These are phyloP conservation scores for Botrytis fragariae DNA, from an alignment of 2,329 filamentous ascomycete genomes.

Conservation along the genomic window DNA sequence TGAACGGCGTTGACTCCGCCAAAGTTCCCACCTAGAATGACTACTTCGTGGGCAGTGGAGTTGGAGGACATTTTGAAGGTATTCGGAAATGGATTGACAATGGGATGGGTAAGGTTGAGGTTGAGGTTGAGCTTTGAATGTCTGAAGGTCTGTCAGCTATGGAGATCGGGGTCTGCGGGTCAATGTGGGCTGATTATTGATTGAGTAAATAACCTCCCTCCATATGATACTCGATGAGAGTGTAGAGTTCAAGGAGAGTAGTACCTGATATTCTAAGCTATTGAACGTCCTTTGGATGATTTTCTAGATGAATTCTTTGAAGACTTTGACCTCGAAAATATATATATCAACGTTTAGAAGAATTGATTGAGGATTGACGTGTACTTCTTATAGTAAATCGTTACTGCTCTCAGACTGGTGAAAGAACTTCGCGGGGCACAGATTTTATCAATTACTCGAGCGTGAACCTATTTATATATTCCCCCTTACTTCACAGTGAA, in stretches of 20 bases:
- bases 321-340: neutral
- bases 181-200: neutral
- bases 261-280: neutral
- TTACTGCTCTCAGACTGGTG: neutral
- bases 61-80: slow-evolving; percentile 13
- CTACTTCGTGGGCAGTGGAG: slow-evolving; percentile 36
- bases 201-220: neutral
- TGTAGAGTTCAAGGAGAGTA: neutral
- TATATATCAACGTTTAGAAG: too few relatives aligned
- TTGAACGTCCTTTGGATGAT: neutral
- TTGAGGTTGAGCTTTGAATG: neutral
- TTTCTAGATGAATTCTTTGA: neutral
- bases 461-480: neutral
- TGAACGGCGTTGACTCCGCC: slow-evolving; percentile 50
- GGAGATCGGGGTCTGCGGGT: neutral
- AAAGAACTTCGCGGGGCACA: neutral
- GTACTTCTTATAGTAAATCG: neutral
- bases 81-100: neutral
- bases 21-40: slow-evolving; percentile 53
- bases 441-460: neutral
- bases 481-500: neutral
- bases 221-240: neutral
- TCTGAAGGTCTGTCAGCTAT: neutral
- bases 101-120: neutral
- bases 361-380: neutral